Conservation (phyloP, 345 rosid species). For the Eutrema japonicum region DNA sequence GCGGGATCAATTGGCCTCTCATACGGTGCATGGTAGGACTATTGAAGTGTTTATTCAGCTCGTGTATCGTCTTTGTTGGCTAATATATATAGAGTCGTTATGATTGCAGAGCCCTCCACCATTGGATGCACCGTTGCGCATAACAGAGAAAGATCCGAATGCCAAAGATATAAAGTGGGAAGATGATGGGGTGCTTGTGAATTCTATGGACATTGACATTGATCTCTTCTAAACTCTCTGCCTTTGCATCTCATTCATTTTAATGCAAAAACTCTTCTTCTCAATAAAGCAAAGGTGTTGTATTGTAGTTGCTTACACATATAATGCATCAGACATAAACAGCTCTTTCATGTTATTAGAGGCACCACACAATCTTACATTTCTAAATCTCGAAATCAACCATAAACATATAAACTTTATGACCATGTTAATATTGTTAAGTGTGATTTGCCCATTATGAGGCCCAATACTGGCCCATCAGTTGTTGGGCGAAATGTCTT, state of each 20-base stretch:
- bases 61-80: background rate
- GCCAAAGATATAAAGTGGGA: slow-evolving; percentile 78
- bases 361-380: background rate
- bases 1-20: slow-evolving; percentile 89
- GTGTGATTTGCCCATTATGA: background rate
- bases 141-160: slow-evolving; percentile 59
- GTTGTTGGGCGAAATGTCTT: slow-evolving; percentile 54
- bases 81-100: background rate
- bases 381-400: slow-evolving; percentile 9
- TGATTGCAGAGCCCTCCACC: slow-evolving; percentile 76
- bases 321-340: slow-evolving; percentile 9
- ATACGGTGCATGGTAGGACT: slow-evolving; percentile 81
- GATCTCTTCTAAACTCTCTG: slow-evolving; percentile 58
- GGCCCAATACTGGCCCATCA: slow-evolving; percentile 26
- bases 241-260: slow-evolving; percentile 10
- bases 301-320: slow-evolving; percentile 5
- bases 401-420: background rate
- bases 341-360: slow-evolving; percentile 10
- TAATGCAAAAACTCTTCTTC: slow-evolving; percentile 28
- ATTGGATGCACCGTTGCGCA: slow-evolving; percentile 60
- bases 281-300: slow-evolving; percentile 28
- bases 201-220: slow-evolving; percentile 63
- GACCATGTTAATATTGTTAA: slow-evolving; percentile 22
- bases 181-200: slow-evolving; percentile 76
- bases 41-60: background rate